Base-by-base conservation (phyloP, 768 basidiomycete genomes). In the Gymnopilus dilepis region DNA sequence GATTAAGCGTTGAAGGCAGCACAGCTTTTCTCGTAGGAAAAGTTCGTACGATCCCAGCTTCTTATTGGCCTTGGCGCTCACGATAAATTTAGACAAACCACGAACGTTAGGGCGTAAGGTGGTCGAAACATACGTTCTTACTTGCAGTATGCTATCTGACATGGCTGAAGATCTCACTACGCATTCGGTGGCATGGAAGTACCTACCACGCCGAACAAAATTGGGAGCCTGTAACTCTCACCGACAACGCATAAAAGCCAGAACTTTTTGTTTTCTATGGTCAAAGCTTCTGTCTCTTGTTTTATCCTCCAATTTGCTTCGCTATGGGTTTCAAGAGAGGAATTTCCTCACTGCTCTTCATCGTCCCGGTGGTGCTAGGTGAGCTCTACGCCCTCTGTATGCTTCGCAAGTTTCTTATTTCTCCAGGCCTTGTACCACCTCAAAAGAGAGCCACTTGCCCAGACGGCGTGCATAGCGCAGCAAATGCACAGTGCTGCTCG, bases 391-490 rank as follows among this genome's bases (percentile, higher is more conserved):
- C 7, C 15, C 12, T 6, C 8, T 9, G 21, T 34, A 11, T 22
- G 19, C 8, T 31, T 7, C 24, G 2, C 31, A 3, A 19, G 12
- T 22, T n/a, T 24, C 30, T 13, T 31, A 51, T 22, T 19, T 12
- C 34, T 19, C 9, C n/a, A 61, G 60, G 52, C 15, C 21, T 56
- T n/a, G 24, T 54, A 30, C 47, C 60, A n/a, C 47, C 47, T 6
- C 47, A 50, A 9, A 72, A 68, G 58, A 71, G 70, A n/a, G 68
- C 67, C 11, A 63, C 72, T 26, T 73, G 74, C 53, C 64, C 72
- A 7, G 73, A 74, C 58, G 74, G 73, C 19, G 65, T 65, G 34
- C 65, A 70, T 34, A 69, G 63, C 17, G 70, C 68, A 12, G 58
- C 62, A 11, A 73, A 75, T 52, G 70, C 70, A 7, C 69, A 69